These are phyloP conservation scores for Rhinocladiella similis DNA, from an alignment of 2,329 filamentous ascomycete genomes.

Conservation along the genomic window DNA sequence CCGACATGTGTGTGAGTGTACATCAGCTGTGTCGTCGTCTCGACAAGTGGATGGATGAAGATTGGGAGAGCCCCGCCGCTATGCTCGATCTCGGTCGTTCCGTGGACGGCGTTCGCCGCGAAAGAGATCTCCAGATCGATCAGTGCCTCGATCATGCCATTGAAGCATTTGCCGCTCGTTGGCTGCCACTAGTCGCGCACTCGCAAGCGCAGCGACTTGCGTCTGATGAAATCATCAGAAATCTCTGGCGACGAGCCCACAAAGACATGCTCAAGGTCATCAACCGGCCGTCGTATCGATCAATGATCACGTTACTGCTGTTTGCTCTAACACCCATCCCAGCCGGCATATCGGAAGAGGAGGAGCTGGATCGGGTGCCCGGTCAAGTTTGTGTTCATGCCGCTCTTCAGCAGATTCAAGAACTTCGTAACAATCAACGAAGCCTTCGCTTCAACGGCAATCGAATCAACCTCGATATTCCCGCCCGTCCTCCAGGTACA, in stretches of 20 bases:
- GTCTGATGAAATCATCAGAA: conserved; percentile 25
- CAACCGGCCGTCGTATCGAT: conserved; percentile 43
- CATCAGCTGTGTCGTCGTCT: conserved; percentile 21
- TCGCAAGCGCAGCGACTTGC: neutral
- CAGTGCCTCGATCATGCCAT: conserved; percentile 31
- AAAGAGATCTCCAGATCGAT: conserved; percentile 28
- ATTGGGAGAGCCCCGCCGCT: conserved; percentile 3
- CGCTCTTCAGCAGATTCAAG: conserved; percentile 44
- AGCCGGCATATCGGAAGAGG: conserved; percentile 41
- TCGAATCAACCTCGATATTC: conserved; percentile 14
- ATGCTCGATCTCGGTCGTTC: conserved; percentile 3
- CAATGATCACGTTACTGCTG: conserved; percentile 42
- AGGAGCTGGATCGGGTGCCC: conserved; percentile 42
- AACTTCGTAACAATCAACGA: conserved; percentile 39
- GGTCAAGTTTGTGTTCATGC: conserved; percentile 44
- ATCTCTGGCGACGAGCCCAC: conserved; percentile 39
- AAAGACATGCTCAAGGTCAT: conserved; percentile 44
- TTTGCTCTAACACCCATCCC: conserved; percentile 46
- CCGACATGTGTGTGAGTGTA: conserved; percentile 18
- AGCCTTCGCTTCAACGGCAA: conserved; percentile 45
- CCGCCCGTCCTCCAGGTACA: conserved; percentile 6
- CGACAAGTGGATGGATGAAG: conserved; percentile 37
- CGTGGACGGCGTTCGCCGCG: conserved; percentile 18
- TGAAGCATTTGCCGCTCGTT: conserved; percentile 33
- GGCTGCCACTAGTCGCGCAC: conserved; percentile 28